phyloP scores from a whole-genome alignment of 768 basidiomycete species.

The Symmetrospora coprosmae region DNA sequence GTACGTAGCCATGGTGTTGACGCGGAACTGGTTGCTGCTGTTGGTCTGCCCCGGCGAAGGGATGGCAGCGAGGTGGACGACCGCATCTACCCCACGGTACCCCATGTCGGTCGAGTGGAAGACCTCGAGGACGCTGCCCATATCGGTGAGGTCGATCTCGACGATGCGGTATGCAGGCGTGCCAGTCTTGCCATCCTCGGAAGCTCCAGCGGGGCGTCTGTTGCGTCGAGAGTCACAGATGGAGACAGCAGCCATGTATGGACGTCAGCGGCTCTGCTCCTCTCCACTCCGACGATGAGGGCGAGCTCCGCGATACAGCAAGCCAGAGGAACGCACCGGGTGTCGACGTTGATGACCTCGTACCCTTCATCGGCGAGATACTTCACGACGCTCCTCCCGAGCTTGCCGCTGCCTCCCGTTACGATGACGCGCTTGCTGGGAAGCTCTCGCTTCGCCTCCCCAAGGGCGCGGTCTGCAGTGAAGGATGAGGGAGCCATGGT shows the following conservation, averaged over 20 bases:
- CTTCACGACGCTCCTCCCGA: slow-evolving; percentile 3
- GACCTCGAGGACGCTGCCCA: slow-evolving; percentile 20
- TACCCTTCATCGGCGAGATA: slow-evolving; percentile 20
- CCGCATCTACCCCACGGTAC: slow-evolving; percentile 29
- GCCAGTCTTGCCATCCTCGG: slow-evolving; percentile 22
- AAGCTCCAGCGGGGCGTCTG: slow-evolving; percentile 15
- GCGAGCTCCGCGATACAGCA: too few species aligned
- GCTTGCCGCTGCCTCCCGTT: slow-evolving; percentile 3
- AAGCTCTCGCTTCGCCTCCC: neutral
- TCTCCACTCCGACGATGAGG: too few species aligned
- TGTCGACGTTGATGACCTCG: slow-evolving; percentile 23
- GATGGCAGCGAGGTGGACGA: slow-evolving; percentile 30
- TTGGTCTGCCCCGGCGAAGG: slow-evolving; percentile 25
- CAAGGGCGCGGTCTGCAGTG: neutral
- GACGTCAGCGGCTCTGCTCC: too few species aligned
- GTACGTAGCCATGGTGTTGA: slow-evolving; percentile 29
- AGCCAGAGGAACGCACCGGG: too few species aligned
- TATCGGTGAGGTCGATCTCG: slow-evolving; percentile 21
- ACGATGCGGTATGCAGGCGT: slow-evolving; percentile 20
- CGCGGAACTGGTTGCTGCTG: slow-evolving; percentile 22
- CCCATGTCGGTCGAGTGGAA: slow-evolving; percentile 20
- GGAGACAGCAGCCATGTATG: too few species aligned
- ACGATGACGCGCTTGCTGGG: neutral
- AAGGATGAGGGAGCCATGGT: too few species aligned
- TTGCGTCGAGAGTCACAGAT: too few species aligned